Conservation (phyloP, 768 basidiomycete genomes). For the Hemileccinum rubropunctum region DNA sequence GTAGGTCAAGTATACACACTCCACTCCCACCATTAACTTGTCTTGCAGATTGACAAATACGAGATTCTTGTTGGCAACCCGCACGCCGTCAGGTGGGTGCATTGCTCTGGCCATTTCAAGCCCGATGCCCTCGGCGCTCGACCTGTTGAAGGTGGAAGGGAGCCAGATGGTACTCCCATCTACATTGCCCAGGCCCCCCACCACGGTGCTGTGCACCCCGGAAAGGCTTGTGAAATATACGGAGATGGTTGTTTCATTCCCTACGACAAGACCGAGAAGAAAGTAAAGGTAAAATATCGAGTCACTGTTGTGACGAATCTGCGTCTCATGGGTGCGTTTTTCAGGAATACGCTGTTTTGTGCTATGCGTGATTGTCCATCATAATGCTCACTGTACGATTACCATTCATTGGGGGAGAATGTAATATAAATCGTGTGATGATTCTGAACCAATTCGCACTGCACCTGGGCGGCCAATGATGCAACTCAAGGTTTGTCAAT, state of each 20-base stretch:
- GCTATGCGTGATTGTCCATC: background rate
- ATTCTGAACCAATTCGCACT: background rate
- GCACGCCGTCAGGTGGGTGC: slow-evolving; percentile 57
- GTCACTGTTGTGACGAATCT: background rate
- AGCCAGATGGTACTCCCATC: slow-evolving; percentile 56
- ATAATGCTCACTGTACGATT: background rate
- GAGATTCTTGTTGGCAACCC: slow-evolving; percentile 71
- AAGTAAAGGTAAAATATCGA: slow-evolving; percentile 40
- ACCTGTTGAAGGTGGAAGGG: slow-evolving; percentile 69
- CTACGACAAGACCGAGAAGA: slow-evolving; percentile 49
- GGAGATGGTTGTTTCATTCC: slow-evolving; percentile 59
- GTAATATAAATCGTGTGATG: background rate
- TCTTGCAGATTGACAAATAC: slow-evolving; percentile 52
- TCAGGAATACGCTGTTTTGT: slow-evolving; percentile 7
- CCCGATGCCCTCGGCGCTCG: slow-evolving; percentile 39
- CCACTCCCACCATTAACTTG: background rate
- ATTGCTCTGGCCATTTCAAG: slow-evolving; percentile 44
- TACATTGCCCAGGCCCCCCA: slow-evolving; percentile 60
- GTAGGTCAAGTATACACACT: slow-evolving; percentile 33
- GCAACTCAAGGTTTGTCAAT: background rate
- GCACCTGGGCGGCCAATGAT: too few relatives aligned
- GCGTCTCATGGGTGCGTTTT: background rate
- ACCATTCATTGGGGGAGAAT: background rate
- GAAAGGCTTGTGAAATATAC: slow-evolving; percentile 55
- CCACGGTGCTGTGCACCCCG: slow-evolving; percentile 53